Evolutionary conservation across 106 monocot species (phyloP).

Genomic region (Ottelia alismoides): DNA sequence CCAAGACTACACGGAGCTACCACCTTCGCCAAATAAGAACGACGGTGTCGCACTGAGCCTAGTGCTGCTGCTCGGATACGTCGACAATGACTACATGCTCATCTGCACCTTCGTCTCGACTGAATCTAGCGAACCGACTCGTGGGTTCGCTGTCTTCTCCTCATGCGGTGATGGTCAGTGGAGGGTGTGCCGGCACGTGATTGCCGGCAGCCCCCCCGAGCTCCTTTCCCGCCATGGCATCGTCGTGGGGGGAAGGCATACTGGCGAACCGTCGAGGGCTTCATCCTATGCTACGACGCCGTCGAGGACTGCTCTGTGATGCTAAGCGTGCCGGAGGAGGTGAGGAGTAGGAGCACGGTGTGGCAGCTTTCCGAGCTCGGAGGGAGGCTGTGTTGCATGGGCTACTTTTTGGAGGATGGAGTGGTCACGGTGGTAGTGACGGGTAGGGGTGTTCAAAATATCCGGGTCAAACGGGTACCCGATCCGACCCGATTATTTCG

Average conservation of each 20-base stretch:
- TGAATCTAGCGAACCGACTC: not conserved
- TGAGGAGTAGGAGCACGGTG: not conserved
- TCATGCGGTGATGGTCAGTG: not conserved
- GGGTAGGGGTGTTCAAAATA: not conserved
- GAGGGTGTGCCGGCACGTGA: not conserved
- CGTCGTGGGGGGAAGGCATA: not conserved
- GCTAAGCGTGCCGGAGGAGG: not conserved
- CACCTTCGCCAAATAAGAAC: not conserved
- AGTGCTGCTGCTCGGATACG: not conserved
- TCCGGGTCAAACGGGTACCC: no score
- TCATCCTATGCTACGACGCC: not conserved
- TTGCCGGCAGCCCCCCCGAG: not conserved
- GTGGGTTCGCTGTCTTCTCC: not conserved
- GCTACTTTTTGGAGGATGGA: not conserved
- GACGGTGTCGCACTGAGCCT: not conserved
- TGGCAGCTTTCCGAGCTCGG: not conserved
- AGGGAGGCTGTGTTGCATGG: not conserved
- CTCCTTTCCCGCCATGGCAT: not conserved
- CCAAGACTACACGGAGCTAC: not conserved
- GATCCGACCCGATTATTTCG: no score
- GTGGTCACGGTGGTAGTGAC: not conserved
- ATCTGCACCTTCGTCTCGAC: not conserved
- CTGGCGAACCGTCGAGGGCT: not conserved
- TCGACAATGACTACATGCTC: not conserved
- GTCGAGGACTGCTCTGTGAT: not conserved